Conservation (phyloP, 345 rosid species). For the Chamaenerion angustifolium region DNA sequence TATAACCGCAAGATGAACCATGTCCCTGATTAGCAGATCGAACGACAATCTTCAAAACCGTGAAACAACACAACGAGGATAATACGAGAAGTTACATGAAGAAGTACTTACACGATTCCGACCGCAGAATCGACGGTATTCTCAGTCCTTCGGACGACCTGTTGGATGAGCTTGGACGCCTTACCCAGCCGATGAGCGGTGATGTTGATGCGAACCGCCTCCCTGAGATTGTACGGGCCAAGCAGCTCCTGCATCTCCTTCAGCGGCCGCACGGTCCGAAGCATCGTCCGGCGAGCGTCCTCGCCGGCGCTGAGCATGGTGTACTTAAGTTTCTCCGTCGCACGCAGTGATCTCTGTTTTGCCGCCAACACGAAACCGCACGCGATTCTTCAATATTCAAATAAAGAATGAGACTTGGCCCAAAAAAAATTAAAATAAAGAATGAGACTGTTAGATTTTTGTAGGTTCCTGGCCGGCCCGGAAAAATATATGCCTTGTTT, state of each 20-base stretch:
- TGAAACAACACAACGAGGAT: too few relatives aligned
- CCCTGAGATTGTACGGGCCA: constrained; percentile 31
- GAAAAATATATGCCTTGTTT: too few relatives aligned
- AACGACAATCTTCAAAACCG: not conserved
- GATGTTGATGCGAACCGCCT: constrained; percentile 21
- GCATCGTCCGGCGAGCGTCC: constrained; percentile 19
- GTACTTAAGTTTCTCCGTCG: constrained; percentile 26
- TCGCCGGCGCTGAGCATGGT: constrained; percentile 29
- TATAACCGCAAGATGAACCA: constrained; percentile 26
- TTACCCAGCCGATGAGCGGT: constrained; percentile 28
- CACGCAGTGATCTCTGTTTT: constrained; percentile 22
- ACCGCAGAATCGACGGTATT: constrained; percentile 34
- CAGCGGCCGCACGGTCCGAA: constrained; percentile 18
- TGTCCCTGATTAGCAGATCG: constrained; percentile 19
- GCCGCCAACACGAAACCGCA: constrained; percentile 29
- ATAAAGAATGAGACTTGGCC: too few relatives aligned
- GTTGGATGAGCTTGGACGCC: constrained; percentile 23
- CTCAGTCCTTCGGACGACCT: constrained; percentile 20
- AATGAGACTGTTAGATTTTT: not conserved
- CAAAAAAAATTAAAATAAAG: too few relatives aligned
- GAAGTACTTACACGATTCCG: constrained; percentile 30
- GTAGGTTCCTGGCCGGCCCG: too few relatives aligned
- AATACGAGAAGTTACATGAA: not conserved
- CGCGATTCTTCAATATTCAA: constrained; percentile 22
- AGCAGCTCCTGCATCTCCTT: constrained; percentile 27